phyloP scores from a whole-genome alignment of 169 alveolate genomes.

The Toxoplasma gondii region DNA sequence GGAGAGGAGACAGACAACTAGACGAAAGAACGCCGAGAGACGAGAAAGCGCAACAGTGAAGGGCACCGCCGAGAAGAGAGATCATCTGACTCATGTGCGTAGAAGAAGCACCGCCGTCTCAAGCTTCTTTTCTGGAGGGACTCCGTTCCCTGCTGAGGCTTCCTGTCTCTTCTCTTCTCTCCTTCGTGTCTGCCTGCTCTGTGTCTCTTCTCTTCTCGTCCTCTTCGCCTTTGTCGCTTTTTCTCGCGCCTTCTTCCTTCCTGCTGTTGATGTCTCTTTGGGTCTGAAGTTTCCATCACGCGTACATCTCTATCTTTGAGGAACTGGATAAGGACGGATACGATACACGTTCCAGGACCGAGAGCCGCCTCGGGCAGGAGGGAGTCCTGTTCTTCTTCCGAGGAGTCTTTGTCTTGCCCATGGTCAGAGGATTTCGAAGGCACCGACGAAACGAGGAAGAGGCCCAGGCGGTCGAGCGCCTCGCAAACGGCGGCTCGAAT shows the following conservation, averaged over 20 bases:
- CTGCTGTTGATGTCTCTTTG: not conserved
- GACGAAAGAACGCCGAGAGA: not conserved
- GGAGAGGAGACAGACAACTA: not conserved
- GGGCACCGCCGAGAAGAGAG: too few species aligned
- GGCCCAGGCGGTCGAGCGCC: not conserved
- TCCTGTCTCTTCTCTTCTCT: too few species aligned
- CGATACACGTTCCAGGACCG: constrained; percentile 7
- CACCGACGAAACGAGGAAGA: not conserved
- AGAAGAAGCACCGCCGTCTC: not conserved
- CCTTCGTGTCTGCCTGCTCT: too few species aligned
- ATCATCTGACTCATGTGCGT: too few species aligned
- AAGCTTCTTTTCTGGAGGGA: not conserved
- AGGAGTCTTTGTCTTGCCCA: too few species aligned
- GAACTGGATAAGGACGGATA: not conserved
- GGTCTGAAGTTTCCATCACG: too few species aligned
- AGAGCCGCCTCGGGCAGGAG: not conserved
- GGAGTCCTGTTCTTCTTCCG: not conserved
- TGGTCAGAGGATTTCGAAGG: too few species aligned
- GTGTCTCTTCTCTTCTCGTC: too few species aligned
- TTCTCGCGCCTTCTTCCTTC: too few species aligned
- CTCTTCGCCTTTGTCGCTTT: too few species aligned
- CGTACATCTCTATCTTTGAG: constrained; percentile 9
- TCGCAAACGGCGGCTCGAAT: constrained; percentile 27
- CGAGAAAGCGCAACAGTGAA: not conserved
- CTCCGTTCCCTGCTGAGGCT: too few species aligned